Base-by-base conservation (phyloP, 352 stramenopile genomes). In the Pelagophyceae sp. region DNA sequence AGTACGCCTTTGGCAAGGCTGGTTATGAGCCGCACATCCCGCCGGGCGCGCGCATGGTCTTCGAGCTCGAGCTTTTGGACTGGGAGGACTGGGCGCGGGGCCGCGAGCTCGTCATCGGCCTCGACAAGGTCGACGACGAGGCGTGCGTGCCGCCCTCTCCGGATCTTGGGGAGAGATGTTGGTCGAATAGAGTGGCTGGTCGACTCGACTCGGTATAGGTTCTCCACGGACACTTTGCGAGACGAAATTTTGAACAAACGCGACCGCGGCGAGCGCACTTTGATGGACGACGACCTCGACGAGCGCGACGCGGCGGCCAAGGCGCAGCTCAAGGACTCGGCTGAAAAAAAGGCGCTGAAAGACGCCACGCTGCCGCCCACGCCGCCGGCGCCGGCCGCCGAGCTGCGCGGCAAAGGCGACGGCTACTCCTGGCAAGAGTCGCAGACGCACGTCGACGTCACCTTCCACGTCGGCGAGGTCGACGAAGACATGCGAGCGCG, bases 11-110 rank as follows among this genome's bases (percentile, higher is more conserved):
- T 31, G 67, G 67, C 35, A 0, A 15, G 35, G 67, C 35, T 23
- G 67, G 35, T 5, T n/a, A n/a, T 23, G 67, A 74, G 67, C 67
- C 67, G 35, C 67, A 74, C 67, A 37, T 74, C 2, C 67, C 67
- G 1, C 15, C 67, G 37, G 27, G 35, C 1, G 67, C 67, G 11
- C 35, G 27, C 37, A 0, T 74, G 1, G 33, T 74, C 20, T 74
- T 74, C 67, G 67, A 74, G 37, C 67, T 74, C 67, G 67, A 74
- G 67, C 67, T 74, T 2, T 11, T 58, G 1, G 29, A 15, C 27
- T 31, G 19, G 11, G 0, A 1, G 15, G 67, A 74, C 37, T 74
- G 33, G 35, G 67, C 67, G 35, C 0, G 35, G 15, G 67, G n/a
- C 33, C 5, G 31, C 67, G 33, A 74, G 67, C 63, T 77, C 38